These are phyloP conservation scores for Ophiostoma piceae DNA, from an alignment of 2,329 filamentous ascomycete species.

Conservation along the genomic window DNA sequence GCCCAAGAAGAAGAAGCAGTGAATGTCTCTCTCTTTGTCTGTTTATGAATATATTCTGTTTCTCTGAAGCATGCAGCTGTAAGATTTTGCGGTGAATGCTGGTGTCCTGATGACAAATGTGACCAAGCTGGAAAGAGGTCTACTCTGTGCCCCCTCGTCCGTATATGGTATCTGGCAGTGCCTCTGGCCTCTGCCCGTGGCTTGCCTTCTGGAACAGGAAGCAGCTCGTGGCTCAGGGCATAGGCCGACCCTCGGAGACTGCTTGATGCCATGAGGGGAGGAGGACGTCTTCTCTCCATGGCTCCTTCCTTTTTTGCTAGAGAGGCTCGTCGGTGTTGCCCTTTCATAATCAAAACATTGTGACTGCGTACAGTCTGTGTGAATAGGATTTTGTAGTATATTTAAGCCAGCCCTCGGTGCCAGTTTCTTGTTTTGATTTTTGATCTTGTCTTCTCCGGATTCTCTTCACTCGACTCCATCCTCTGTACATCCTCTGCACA, in stretches of 20 bases:
- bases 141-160: too few species aligned
- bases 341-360: not conserved
- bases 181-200: too few species aligned
- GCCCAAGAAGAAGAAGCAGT: slow-evolving; percentile 31
- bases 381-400: not conserved
- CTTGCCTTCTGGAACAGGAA: not conserved
- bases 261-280: not conserved
- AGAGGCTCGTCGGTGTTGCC: not conserved
- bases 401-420: not conserved
- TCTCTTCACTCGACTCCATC: not conserved
- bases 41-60: too few species aligned
- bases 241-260: not conserved
- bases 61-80: too few species aligned
- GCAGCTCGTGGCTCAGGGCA: too few species aligned
- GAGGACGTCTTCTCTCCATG: not conserved
- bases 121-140: not conserved
- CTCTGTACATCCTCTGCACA: not conserved
- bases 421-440: not conserved
- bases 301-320: slow-evolving; percentile 2
- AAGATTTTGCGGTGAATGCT: not conserved
- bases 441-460: not conserved
- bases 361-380: not conserved
- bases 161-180: too few species aligned
- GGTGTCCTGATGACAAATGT: not conserved
- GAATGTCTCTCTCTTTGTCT: too few species aligned